phyloP scores from a whole-genome alignment of 306 rosid genomes.

The Casuarina glauca region DNA sequence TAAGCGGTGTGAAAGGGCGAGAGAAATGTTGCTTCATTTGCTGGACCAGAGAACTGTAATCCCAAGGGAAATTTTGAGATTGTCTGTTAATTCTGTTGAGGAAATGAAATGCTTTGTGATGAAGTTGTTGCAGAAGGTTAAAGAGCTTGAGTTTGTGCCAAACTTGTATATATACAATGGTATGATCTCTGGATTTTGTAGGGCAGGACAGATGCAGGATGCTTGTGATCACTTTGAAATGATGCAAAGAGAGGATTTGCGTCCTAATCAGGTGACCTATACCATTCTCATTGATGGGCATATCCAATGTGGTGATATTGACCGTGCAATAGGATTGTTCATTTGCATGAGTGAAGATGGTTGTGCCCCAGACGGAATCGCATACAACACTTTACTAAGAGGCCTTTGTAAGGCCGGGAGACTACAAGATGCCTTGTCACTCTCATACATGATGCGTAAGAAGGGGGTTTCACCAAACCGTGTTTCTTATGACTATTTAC shows the following conservation, averaged over 20 bases:
- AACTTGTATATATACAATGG: slow-evolving; percentile 41
- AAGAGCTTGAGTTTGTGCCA: slow-evolving; percentile 24
- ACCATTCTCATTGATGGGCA: slow-evolving; percentile 46
- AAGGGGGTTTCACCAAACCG: slow-evolving; percentile 29
- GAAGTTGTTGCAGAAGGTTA: slow-evolving; percentile 28
- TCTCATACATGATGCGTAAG: slow-evolving; percentile 34
- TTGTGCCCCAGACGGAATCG: slow-evolving; percentile 36
- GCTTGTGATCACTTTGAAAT: slow-evolving; percentile 36
- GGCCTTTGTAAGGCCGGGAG: slow-evolving; percentile 39
- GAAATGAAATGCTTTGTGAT: slow-evolving; percentile 31
- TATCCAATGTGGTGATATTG: slow-evolving; percentile 38
- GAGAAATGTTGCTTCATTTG: slow-evolving; percentile 30
- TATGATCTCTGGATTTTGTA: slow-evolving; percentile 40
- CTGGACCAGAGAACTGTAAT: slow-evolving; percentile 25
- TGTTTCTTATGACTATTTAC: slow-evolving; percentile 25
- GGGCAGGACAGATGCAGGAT: slow-evolving; percentile 32
- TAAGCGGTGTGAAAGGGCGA: slow-evolving; percentile 19
- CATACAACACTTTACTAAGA: slow-evolving; percentile 37
- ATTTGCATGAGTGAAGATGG: slow-evolving; percentile 44
- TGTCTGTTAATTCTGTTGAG: slow-evolving; percentile 12
- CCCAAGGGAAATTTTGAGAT: slow-evolving; percentile 13
- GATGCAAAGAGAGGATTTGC: slow-evolving; percentile 47
- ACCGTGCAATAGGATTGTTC: slow-evolving; percentile 39
- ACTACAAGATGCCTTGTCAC: slow-evolving; percentile 35
- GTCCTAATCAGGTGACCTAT: slow-evolving; percentile 46